Evolutionary conservation across 1,139 yeast species (phyloP).

Genomic region (Taphrina wiesneri): DNA sequence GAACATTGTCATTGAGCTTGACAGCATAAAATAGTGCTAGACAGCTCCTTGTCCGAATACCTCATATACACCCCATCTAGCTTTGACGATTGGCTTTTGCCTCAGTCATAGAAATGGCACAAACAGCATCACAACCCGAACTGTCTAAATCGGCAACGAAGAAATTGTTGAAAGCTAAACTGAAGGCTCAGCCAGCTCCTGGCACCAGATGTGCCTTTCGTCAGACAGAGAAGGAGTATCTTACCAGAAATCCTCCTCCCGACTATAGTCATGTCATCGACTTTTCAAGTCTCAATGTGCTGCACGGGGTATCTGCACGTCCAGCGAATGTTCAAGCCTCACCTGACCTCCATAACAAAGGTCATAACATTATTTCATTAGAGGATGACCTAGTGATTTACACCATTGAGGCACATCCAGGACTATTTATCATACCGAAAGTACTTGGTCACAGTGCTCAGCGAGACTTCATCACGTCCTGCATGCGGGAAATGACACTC

Average conservation of each 20-base stretch:
- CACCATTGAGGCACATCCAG: conserved; percentile 15
- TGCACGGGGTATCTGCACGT: neutral
- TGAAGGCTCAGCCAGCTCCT: neutral
- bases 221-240: conserved; percentile 15
- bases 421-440: conserved; percentile 14
- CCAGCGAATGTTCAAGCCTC: neutral
- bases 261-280: conserved; percentile 19
- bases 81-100: too few relatives aligned
- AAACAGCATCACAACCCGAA: neutral
- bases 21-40: too few relatives aligned
- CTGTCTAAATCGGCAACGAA: neutral
- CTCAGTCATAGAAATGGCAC: neutral
- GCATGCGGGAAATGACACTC: conserved; percentile 14
- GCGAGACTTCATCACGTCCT: conserved; percentile 1
- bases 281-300: neutral
- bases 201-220: conserved; percentile 12
- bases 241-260: conserved; percentile 19
- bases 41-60: too few relatives aligned
- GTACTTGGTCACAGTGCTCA: conserved; percentile 3
- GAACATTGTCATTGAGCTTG: too few relatives aligned
- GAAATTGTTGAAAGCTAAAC: conserved; percentile 1
- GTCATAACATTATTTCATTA: neutral
- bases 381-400: neutral
- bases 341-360: neutral
- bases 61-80: too few relatives aligned